Evolutionary conservation across 192 early-diverging fungal species (phyloP).

Genomic region (Dimargaris cristalligena): DNA sequence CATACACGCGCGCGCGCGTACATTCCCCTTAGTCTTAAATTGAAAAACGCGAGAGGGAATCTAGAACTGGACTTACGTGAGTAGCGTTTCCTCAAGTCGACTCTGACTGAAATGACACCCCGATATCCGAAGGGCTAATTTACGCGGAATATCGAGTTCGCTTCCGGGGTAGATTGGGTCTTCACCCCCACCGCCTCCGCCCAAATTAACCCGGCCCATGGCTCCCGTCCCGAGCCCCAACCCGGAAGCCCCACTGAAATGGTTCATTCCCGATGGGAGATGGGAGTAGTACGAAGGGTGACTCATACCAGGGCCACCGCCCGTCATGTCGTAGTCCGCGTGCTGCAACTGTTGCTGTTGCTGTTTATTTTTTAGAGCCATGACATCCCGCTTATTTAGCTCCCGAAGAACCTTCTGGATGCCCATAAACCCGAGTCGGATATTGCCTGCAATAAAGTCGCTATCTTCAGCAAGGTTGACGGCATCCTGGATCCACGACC

Average conservation of each 20-base stretch:
- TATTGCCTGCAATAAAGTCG: not conserved
- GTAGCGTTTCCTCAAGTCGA: slow-evolving; percentile 26
- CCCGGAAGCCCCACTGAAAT: too few species aligned
- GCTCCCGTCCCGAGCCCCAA: too few species aligned
- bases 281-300: too few species aligned
- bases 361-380: slow-evolving; percentile 16
- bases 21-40: too few species aligned
- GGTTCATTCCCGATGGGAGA: too few species aligned
- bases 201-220: too few species aligned
- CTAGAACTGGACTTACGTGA: too few species aligned
- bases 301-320: too few species aligned
- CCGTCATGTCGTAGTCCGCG: too few species aligned
- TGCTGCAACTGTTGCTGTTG: slow-evolving; percentile 9
- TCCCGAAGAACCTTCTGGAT: slow-evolving; percentile 16
- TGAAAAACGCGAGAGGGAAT: too few species aligned
- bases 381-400: slow-evolving; percentile 28
- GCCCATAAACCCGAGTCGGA: slow-evolving; percentile 11
- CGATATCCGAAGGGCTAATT: slow-evolving; percentile 33
- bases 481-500: slow-evolving; percentile 31
- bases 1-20: too few species aligned
- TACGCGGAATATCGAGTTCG: slow-evolving; percentile 20
- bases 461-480: not conserved
- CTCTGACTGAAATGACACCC: slow-evolving; percentile 30
- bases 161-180: slow-evolving; percentile 9
- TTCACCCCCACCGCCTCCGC: too few species aligned